A percentile compares a stretch with the other conserved stretches of the same genome.
Evolutionary conservation across 768 basidiomycete species (phyloP).

Genomic region (Lentinula boryana): DNA sequence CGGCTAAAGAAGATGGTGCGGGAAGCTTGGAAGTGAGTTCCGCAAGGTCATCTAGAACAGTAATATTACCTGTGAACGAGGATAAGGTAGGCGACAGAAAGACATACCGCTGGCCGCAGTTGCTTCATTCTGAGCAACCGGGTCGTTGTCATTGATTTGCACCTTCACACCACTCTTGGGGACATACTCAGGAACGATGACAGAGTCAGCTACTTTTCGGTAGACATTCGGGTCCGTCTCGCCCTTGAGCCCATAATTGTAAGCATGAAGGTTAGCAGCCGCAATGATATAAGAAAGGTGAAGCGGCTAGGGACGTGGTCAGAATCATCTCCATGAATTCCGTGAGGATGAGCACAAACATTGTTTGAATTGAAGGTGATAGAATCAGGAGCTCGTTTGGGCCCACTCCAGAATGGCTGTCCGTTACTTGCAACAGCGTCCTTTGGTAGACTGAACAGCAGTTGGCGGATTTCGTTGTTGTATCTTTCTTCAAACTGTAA

Average conservation of each 20-base stretch:
- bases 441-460: conserved; percentile 91
- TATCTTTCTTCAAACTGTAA: conserved; percentile 93
- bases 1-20: conserved; percentile 84
- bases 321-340: not conserved
- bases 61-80: conserved; percentile 10
- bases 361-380: conserved; percentile 82
- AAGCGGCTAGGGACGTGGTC: conserved; percentile 46
- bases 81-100: not conserved
- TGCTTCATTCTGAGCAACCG: conserved; percentile 54
- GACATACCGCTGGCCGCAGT: not conserved
- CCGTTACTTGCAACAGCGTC: conserved; percentile 89
- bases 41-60: conserved; percentile 44
- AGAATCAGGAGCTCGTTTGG: conserved; percentile 94
- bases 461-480: conserved; percentile 87
- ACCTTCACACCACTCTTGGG: conserved; percentile 90
- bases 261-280: conserved; percentile 94
- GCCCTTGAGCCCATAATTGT: conserved; percentile 95
- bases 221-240: conserved; percentile 74
- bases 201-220: conserved; percentile 76
- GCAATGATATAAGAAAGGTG: conserved; percentile 89
- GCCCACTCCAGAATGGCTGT: conserved; percentile 98
- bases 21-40: conserved; percentile 70
- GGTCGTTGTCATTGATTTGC: conserved; percentile 90
- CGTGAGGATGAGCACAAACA: conserved; percentile 40
- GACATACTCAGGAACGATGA: conserved; percentile 88